phyloP scores from a whole-genome alignment of 1,284 basidiomycete species.

The Fomitopsis betulina region DNA sequence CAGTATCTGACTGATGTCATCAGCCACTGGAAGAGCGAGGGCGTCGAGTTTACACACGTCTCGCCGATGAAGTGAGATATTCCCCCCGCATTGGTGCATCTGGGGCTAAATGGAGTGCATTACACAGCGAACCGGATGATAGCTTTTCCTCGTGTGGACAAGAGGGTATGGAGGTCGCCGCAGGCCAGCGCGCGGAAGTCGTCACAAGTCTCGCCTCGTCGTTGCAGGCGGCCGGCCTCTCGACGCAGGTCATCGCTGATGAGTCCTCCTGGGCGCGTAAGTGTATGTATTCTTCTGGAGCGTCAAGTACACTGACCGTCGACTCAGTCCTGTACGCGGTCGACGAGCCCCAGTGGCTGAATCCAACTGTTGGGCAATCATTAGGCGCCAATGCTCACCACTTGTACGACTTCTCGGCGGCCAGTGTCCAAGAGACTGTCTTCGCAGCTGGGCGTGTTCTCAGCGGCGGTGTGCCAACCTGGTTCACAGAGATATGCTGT shows the following conservation, averaged over 20 bases:
- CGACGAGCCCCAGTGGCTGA: constrained; percentile 18
- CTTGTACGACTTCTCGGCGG: constrained; percentile 21
- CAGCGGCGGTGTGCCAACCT: constrained; percentile 17
- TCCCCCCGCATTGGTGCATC: too few species aligned
- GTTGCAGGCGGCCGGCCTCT: constrained; percentile 11
- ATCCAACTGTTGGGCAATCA: constrained; percentile 13
- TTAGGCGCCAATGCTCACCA: constrained; percentile 23
- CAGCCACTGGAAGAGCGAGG: constrained; percentile 19
- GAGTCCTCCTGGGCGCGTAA: constrained; percentile 13
- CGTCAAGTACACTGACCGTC: neutral
- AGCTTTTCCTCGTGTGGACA: constrained; percentile 20
- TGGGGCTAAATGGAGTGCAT: neutral
- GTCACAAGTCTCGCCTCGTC: constrained; percentile 20
- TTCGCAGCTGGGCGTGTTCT: constrained; percentile 15
- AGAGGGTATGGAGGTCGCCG: constrained; percentile 27
- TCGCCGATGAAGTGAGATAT: constrained; percentile 22
- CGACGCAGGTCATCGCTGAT: constrained; percentile 21
- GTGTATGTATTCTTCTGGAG: neutral
- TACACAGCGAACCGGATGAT: neutral
- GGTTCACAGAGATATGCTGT: constrained; percentile 26
- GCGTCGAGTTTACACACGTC: constrained; percentile 22
- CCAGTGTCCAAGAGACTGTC: constrained; percentile 12
- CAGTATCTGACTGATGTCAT: constrained; percentile 26
- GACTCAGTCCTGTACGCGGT: constrained; percentile 18
- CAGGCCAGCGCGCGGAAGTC: constrained; percentile 22